Percentiles rank a stretch among this genome's conserved stretches.
Evolutionary conservation across 2,329 filamentous ascomycete genomes (phyloP).

Genomic region (Talaromyces sp.): DNA sequence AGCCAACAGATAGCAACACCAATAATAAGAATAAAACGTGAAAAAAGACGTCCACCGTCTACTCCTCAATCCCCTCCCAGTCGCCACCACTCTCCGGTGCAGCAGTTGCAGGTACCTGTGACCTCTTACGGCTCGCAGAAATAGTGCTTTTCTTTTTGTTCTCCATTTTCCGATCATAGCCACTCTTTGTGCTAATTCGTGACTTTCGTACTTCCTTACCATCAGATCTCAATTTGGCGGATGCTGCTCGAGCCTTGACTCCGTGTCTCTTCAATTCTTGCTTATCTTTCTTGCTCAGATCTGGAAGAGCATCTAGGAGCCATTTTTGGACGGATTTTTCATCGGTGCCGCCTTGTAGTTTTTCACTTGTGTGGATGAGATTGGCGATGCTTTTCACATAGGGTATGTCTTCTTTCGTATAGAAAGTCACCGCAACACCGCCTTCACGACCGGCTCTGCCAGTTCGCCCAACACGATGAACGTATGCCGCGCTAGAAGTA

Average conservation of each 20-base stretch:
- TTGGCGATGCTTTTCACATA: conserved; percentile 90
- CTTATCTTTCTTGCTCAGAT: conserved; percentile 76
- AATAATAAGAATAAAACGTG: conserved; percentile 10
- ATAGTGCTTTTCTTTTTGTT: conserved; percentile 45
- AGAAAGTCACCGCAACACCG: conserved; percentile 87
- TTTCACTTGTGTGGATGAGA: conserved; percentile 80
- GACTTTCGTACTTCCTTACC: conserved; percentile 46
- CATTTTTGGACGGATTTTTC: conserved; percentile 69
- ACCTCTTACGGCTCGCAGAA: conserved; percentile 33
- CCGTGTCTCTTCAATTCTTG: conserved; percentile 77
- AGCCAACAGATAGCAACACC: conserved; percentile 10
- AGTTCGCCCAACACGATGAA: conserved; percentile 89
- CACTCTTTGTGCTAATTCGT: conserved; percentile 65
- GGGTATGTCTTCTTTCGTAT: conserved; percentile 90
- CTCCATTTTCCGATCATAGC: conserved; percentile 44
- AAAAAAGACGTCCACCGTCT: conserved; percentile 6
- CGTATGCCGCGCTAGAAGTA: conserved; percentile 81
- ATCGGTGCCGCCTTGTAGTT: conserved; percentile 51
- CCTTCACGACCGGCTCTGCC: conserved; percentile 82
- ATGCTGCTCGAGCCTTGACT: conserved; percentile 63
- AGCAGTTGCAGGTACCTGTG: background rate
- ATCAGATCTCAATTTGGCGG: conserved; percentile 34
- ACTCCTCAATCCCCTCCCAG: conserved; percentile 39
- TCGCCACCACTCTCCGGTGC: conserved; percentile 24
- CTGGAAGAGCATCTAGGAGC: conserved; percentile 82